Evolutionary conservation across 305 asterid genomes (phyloP), one percentile per base, ranked within the genome.

Genomic region (Ilex paraguariensis): DNA sequence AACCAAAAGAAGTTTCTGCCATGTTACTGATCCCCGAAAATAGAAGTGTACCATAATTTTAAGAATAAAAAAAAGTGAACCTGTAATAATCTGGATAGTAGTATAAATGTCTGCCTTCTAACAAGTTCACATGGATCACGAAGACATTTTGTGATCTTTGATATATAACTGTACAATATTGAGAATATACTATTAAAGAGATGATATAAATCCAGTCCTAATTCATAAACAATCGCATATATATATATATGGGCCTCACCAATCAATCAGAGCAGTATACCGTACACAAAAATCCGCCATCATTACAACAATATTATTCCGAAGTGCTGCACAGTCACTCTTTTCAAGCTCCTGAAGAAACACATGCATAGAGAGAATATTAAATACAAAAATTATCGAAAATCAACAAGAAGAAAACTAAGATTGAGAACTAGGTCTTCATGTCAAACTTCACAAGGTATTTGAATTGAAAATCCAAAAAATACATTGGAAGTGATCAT

Each of bases 201-300:
- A 21, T 21, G 48, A 11, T 46, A 13, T 12, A 13, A 46, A 46
- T 46, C 52, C 52, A 46, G 4, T 46, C 10, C 4, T 13, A 46
- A 21, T 21, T 21, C 28, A 36, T 36, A 4, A 36, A 36, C 42
- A 36, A 36, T 5, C 9, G 42, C 50, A 60, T 31, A 55, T 33
- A 66, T 31, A 3, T n/a, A 40, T 17, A 51, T 15, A 65, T 45
- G 52, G 62, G 50, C 58, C 84, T 78, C 81, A 92, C 98, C 98
- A 87, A 71, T 92, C 98, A 61, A 92, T 88, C 75, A 89, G 72
- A 74, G 98, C 95, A 69, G 98, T 92, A 73, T 92, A 88, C 1
- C 95, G 93, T 44, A 92, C 97, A 66, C 98, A 92, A 67, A 89
- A 92, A 82, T 92, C 98, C 53, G 96, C 84, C 95, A 92, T 92